Evolutionary conservation across 352 stramenopile genomes (phyloP).

Genomic region (Phytophthora cactorum): DNA sequence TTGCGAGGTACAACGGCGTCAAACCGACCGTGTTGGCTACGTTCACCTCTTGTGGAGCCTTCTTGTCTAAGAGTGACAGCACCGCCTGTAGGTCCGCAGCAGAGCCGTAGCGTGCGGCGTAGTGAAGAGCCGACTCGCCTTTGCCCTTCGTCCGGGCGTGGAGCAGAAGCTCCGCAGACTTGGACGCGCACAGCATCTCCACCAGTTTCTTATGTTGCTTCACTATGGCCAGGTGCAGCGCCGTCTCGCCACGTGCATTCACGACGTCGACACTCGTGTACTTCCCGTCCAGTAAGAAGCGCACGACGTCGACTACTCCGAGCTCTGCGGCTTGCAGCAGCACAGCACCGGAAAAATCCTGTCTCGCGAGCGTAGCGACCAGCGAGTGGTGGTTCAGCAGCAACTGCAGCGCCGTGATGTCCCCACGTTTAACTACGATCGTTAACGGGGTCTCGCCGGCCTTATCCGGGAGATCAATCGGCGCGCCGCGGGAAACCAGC

Average conservation of each 20-base stretch:
- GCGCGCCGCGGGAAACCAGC: conserved; percentile 30
- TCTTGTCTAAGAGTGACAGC: conserved; percentile 22
- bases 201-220: conserved; percentile 31
- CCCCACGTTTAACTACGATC: conserved; percentile 29
- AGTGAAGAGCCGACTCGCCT: conserved; percentile 39
- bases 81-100: conserved; percentile 24
- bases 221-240: conserved; percentile 42
- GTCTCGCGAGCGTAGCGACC: conserved; percentile 22
- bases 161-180: conserved; percentile 21
- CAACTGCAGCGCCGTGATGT: conserved; percentile 34
- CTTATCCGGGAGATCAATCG: conserved; percentile 35
- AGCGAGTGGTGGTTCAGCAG: conserved; percentile 41
- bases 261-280: conserved; percentile 35
- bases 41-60: conserved; percentile 20
- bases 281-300: conserved; percentile 30
- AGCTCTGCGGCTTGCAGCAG: conserved; percentile 38
- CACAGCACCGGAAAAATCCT: conserved; percentile 32
- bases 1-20: conserved; percentile 37
- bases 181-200: conserved; percentile 26
- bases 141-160: conserved; percentile 27
- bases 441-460: conserved; percentile 30
- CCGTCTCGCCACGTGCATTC: conserved; percentile 41
- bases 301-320: conserved; percentile 32
- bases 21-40: conserved; percentile 21
- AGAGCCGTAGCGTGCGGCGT: conserved; percentile 36